A percentile compares a stretch with the other conserved stretches of the same genome.
Conservation (phyloP, 192 early-diverging fungal genomes). For the Coemansia javaensis region DNA sequence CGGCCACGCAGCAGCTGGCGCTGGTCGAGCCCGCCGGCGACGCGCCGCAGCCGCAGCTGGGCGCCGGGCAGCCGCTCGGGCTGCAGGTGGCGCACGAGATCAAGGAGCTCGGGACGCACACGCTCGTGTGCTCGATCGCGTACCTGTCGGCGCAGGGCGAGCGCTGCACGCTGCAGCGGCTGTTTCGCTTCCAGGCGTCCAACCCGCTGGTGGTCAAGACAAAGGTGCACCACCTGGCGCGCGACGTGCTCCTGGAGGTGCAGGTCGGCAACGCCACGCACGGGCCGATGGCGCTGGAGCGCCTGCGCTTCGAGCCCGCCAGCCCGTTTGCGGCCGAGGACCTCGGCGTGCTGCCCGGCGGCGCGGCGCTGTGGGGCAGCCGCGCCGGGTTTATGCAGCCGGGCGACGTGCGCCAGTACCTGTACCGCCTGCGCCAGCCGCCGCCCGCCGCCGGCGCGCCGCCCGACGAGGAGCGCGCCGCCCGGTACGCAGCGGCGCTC, state of each 20-base stretch:
- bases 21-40: slow-evolving; percentile 61
- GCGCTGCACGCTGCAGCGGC: slow-evolving; percentile 74
- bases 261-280: slow-evolving; percentile 86
- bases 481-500: slow-evolving; percentile 69
- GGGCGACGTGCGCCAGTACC: slow-evolving; percentile 86
- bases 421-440: slow-evolving; percentile 74
- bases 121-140: slow-evolving; percentile 80
- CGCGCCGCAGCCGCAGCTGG: slow-evolving; percentile 41
- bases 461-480: slow-evolving; percentile 25
- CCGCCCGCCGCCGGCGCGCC: slow-evolving; percentile 47
- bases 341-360: slow-evolving; percentile 13
- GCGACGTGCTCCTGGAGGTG: slow-evolving; percentile 78
- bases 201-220: slow-evolving; percentile 97
- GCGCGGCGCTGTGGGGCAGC: slow-evolving; percentile 26
- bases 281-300: slow-evolving; percentile 78
- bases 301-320: slow-evolving; percentile 78
- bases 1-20: slow-evolving; percentile 71
- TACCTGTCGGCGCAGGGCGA: slow-evolving; percentile 68
- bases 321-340: slow-evolving; percentile 62
- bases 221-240: slow-evolving; percentile 77
- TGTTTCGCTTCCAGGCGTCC: slow-evolving; percentile 94
- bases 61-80: slow-evolving; percentile 67
- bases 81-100: slow-evolving; percentile 87
- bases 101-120: slow-evolving; percentile 91
- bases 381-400: slow-evolving; percentile 45